A percentile compares a stretch with the other conserved stretches of the same genome.
These are phyloP conservation scores for Linnemannia hyalina DNA, from an alignment of 192 early-diverging fungal species.

Conservation along the genomic window DNA sequence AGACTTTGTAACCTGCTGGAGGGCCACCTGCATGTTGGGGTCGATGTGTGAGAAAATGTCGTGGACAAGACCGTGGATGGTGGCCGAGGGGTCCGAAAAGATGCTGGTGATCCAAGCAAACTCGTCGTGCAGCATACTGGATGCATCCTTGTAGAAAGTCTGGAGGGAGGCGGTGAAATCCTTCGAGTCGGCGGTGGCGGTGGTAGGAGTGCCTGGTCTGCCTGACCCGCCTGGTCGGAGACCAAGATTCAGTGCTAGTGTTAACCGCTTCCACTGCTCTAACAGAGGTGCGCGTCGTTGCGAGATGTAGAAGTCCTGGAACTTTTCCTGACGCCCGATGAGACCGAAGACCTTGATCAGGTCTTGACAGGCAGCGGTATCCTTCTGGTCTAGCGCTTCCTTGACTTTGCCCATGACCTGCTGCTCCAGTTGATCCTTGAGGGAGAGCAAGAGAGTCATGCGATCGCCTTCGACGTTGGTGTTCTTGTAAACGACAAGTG, in stretches of 20 bases:
- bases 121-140: constrained; percentile 67
- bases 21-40: constrained; percentile 57
- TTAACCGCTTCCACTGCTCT: constrained; percentile 60
- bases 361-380: constrained; percentile 65
- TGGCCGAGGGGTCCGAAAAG: constrained; percentile 63
- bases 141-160: constrained; percentile 68
- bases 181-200: constrained; percentile 19
- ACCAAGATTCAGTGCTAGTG: constrained; percentile 7
- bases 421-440: constrained; percentile 73
- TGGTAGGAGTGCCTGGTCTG: neutral
- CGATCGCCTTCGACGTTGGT: constrained; percentile 79
- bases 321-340: constrained; percentile 69
- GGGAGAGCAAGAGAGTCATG: constrained; percentile 61
- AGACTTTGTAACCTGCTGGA: constrained; percentile 30
- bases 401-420: constrained; percentile 64
- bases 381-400: constrained; percentile 69
- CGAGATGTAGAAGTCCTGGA: constrained; percentile 72
- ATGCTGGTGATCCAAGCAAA: constrained; percentile 69
- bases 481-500: constrained; percentile 67
- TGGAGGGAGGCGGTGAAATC: constrained; percentile 56
- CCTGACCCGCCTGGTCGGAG: neutral
- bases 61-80: constrained; percentile 63
- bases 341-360: constrained; percentile 69
- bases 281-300: constrained; percentile 59
- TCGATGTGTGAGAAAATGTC: constrained; percentile 65